phyloP scores from a whole-genome alignment of 805 yeast genomes.

The Candida easanensis region DNA sequence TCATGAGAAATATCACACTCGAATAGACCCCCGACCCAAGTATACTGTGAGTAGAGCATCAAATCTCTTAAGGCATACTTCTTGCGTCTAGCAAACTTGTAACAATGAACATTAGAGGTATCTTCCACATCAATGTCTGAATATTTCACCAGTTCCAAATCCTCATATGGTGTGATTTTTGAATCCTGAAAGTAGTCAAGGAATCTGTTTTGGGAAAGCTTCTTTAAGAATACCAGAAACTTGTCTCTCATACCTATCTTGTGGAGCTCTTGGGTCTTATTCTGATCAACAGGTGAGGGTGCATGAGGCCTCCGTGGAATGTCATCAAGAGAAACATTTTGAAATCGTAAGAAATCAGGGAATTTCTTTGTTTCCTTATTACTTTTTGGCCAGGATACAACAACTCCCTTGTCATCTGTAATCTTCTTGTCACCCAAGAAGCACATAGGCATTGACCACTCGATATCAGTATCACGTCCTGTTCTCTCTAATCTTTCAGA shows the following conservation, averaged over 20 bases:
- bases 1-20: conserved; percentile 41
- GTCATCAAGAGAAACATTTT: conserved; percentile 4
- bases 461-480: conserved; percentile 37
- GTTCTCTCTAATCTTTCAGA: conserved; percentile 38
- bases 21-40: conserved; percentile 65
- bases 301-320: conserved; percentile 15
- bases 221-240: conserved; percentile 11
- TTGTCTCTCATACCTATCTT: conserved; percentile 4
- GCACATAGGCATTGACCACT: conserved; percentile 50
- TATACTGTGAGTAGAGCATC: conserved; percentile 50
- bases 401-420: conserved; percentile 3
- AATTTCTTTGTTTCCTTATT: neutral
- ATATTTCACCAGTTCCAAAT: conserved; percentile 11
- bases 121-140: conserved; percentile 17
- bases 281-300: neutral
- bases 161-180: conserved; percentile 14
- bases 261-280: conserved; percentile 5
- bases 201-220: conserved; percentile 13
- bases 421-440: conserved; percentile 28
- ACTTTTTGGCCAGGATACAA: conserved; percentile 1
- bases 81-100: conserved; percentile 56
- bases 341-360: neutral
- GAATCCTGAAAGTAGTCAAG: conserved; percentile 23
- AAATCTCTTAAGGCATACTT: conserved; percentile 45
- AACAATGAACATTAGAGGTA: conserved; percentile 38